Evolutionary conservation across 129 eudicot genomes (phyloP).

Genomic region (Heracleum sosnowskyi): DNA sequence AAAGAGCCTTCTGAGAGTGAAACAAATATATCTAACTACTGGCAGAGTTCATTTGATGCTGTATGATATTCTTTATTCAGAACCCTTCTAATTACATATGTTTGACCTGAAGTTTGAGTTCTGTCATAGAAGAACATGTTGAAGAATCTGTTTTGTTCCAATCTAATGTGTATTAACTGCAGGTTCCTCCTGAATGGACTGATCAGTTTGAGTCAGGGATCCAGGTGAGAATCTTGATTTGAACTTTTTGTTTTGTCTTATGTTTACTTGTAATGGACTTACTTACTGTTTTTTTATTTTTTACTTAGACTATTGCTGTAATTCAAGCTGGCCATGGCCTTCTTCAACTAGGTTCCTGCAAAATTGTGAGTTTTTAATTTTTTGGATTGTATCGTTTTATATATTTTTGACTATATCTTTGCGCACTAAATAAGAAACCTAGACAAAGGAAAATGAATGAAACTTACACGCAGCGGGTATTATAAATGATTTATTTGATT

Average conservation of each 20-base stretch:
- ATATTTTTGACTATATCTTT: background rate
- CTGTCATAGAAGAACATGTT: background rate
- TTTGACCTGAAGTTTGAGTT: background rate
- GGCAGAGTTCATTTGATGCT: slow-evolving; percentile 99
- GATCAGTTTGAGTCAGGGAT: slow-evolving; percentile 98
- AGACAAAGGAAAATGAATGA: background rate
- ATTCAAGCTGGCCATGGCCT: slow-evolving; percentile 99
- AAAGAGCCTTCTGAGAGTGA: slow-evolving; percentile 97
- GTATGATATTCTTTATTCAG: slow-evolving; percentile 37
- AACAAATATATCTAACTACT: slow-evolving; percentile 83
- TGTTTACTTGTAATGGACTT: background rate
- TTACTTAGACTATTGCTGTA: slow-evolving; percentile 82
- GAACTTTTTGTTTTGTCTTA: slow-evolving; percentile 9
- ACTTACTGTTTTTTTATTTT: background rate
- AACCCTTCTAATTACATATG: no score
- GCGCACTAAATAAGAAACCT: background rate
- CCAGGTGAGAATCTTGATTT: slow-evolving; percentile 46
- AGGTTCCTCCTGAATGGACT: slow-evolving; percentile 96
- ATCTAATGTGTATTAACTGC: slow-evolving; percentile 18
- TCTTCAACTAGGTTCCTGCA: slow-evolving; percentile 96
- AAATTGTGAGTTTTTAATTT: slow-evolving; percentile 66
- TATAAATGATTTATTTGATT: background rate
- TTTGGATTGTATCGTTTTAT: background rate
- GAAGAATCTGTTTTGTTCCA: background rate
- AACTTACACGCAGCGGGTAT: background rate